Evolutionary conservation across 2,329 filamentous ascomycete genomes (phyloP), one percentile per base, ranked within the genome.

Genomic region (Aspergillus arachidicola): DNA sequence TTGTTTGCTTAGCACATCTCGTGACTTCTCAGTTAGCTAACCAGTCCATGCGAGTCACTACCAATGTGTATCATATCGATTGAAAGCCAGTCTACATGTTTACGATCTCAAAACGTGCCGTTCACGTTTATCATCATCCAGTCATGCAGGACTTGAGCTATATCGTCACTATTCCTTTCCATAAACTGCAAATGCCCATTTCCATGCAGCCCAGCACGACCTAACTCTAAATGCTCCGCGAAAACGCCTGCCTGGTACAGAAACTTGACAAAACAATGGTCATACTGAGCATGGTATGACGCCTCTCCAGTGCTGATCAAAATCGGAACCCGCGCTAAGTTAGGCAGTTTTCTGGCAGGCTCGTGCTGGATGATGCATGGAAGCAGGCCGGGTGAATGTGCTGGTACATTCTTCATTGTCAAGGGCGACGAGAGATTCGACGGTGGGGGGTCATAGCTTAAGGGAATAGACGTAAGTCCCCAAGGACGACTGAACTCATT

Each of bases 231-330:
- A 74, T 80, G 81, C 2, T 83, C 76, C 1, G 80, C 77, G 19
- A 59, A n/a, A 1, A 83, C 78, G 0, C 86, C 85, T 2, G 82
- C 84, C 69, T 89, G 86, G 58, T 73, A 68, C 69, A 89, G 69
- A 69, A 83, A 88, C 14, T 72, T 64, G 1, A 83, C 80, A 0
- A 83, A 86, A 41, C 84, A 86, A 72, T 84, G 82, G 66, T 89
- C 87, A 64, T 84, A 88, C 11, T 76, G 72, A 2, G 77, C 75
- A 71, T 88, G 86, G n/a, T 79, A 81, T 58, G 83, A 84, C 3
- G 86, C 82, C 61, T 87, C 82, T 0, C 77, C 77, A 0, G 85
- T 87, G 30, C 86, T 68, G 19, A 88, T 64, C 1, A 85, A 72
- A 6, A 84, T 81, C 0, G 80, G 82, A 6, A 87, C 77, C 19